Conservation (phyloP, 139 green algal species). For the Closterium sp. region DNA sequence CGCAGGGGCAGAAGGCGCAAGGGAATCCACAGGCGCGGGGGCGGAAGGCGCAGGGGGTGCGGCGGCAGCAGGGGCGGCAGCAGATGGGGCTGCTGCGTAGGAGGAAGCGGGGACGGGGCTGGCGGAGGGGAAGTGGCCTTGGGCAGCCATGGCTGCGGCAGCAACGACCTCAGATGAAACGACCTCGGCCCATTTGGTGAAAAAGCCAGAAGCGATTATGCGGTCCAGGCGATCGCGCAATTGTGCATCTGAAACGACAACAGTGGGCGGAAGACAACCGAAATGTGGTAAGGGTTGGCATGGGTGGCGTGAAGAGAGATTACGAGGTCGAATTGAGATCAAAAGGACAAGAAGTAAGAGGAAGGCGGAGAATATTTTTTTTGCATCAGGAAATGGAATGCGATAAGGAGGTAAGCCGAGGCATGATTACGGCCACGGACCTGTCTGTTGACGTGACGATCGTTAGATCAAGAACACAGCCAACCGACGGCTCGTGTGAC, state of each 20-base stretch:
- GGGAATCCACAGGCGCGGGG: background rate
- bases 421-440: background rate
- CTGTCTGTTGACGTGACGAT: background rate
- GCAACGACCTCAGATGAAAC: background rate
- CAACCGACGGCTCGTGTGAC: background rate
- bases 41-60: background rate
- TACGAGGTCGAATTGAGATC: background rate
- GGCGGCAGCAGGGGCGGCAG: background rate
- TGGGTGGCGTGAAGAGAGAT: background rate
- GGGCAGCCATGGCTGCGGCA: background rate
- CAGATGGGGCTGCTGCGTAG: background rate
- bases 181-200: slow-evolving; percentile 8
- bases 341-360: background rate
- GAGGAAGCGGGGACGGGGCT: background rate
- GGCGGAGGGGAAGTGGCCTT: background rate
- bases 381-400: background rate
- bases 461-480: background rate
- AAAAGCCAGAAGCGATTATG: background rate
- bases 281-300: background rate
- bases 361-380: background rate
- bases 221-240: background rate
- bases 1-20: background rate
- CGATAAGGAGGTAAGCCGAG: background rate
- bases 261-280: background rate
- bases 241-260: background rate